Base-by-base conservation (phyloP, 148 eudicot genomes). In the Fagopyrum homotropicum region DNA sequence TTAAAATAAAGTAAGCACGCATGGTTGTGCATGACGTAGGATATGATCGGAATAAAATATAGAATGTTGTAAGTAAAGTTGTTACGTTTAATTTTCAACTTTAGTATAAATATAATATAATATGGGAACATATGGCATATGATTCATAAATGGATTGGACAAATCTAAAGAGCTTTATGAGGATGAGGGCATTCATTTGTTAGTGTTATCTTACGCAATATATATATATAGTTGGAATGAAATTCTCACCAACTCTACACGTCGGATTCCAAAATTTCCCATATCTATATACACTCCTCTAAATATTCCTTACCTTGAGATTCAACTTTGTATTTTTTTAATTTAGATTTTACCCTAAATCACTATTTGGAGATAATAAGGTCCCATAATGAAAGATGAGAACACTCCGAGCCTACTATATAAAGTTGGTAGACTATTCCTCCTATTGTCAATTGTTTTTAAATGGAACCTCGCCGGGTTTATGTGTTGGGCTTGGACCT, bases 41-140 rank as follows among this genome's bases (percentile, higher is more conserved):
- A 56, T 56, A 56, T 56, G 26, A 22, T 56, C 3, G 1, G 30
- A 56, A 56, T 17, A 56, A 56, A 56, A 56, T 17, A 6, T 56
- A 49, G 52, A 49, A 6, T 56, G 17, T 56, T 2, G 22, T 17
- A 17, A 56, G 0, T 1, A 56, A 56, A 56, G 9, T 19, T 5
- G 61, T 17, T 17, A 56, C 61, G 19, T 17, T 56, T 56, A 5
- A 0, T 1, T 56, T 56, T 56, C 61, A 56, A 56, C 61, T 26
- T 55, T 15, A 12, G 30, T 59, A 59, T 22, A 35, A 35, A 35
- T 59, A 19, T 7, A 59, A 5, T 59, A 9, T 9, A 59, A 35
- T 63, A 22, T 63, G 69, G 69, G 45, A 63, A 6, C 15, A 63
- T 63, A 63, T 63, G 69, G 69, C 45, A 61, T 63, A 63, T 43